Evolutionary conservation across 306 rosid species (phyloP), one percentile per base, ranked within the genome.

Genomic region (Rosa multiflora): DNA sequence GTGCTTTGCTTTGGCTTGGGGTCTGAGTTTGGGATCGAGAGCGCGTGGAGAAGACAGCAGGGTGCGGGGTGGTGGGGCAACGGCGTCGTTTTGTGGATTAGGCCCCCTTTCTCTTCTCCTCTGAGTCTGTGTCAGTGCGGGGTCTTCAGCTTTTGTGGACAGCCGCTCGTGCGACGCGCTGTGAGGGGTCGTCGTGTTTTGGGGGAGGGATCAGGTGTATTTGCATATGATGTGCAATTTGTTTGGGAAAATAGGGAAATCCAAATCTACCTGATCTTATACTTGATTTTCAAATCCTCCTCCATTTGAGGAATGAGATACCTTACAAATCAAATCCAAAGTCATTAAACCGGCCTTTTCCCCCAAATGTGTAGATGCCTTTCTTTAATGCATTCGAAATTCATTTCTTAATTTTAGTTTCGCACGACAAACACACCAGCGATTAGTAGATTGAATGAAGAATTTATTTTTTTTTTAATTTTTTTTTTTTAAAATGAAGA

Each of bases 1-100:
- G 72, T 67, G 72, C 49, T 18, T 75, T 29, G 79, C 59, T 4
- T 51, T 74, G 8, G 78, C 55, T 75, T 75, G n/a, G 46, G 70
- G 78, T 43, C 15, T 14, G 58, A 18, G 72, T 47, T 63, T 46
- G 48, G 79, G 79, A 76, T 76, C 48, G 79, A 5, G 48, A 47
- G 72, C 79, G 48, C 47, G 79, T 76, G 72, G 61, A 44, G 70
- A 44, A 44, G 44, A 64, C 69, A 13, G 42, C 42, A 23, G 58
- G 26, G 26, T 23, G 26, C 26, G 10, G 70, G 14, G 58, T 44
- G 43, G 70, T 43, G 44, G n/a, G 70, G 37, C 37, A 32, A 51
- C 43, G n/a, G 69, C 64, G 48, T 72, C 18, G 64, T 18, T n/a
- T 55, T 76, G 61, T 37, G 49, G 79, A 63, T 76, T 9, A 76